Evolutionary conservation across 2,329 filamentous ascomycete genomes (phyloP).

Genomic region (Juglanconis oblonga): DNA sequence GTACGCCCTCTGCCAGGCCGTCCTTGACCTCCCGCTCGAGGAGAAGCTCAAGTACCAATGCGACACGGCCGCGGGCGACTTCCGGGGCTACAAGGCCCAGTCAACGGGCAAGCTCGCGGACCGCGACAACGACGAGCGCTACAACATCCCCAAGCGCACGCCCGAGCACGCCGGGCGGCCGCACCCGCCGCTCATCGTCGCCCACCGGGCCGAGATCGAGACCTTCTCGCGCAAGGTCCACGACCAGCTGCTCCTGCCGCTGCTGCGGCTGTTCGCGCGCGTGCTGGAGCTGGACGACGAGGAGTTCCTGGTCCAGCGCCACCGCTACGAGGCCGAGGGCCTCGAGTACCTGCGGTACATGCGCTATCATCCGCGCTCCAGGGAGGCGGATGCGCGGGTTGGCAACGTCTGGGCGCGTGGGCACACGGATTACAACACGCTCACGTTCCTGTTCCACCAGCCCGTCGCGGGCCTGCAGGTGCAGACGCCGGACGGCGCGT

Average conservation of each 20-base stretch:
- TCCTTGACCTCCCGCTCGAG: constrained; percentile 14
- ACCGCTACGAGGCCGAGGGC: constrained; percentile 25
- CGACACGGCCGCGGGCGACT: constrained; percentile 27
- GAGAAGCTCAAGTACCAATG: constrained; percentile 22
- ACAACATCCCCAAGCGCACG: constrained; percentile 27
- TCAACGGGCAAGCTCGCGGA: constrained; percentile 21
- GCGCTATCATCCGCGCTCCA: constrained; percentile 25
- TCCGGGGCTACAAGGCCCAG: constrained; percentile 26
- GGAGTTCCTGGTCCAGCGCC: constrained; percentile 24
- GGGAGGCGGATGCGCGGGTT: constrained; percentile 19
- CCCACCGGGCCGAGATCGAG: constrained; percentile 27
- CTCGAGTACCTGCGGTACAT: constrained; percentile 28
- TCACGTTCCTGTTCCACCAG: constrained; percentile 54
- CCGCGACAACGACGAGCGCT: constrained; percentile 24
- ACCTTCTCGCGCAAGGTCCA: constrained; percentile 20
- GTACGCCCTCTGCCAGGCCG: constrained; percentile 13
- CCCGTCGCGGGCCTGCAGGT: constrained; percentile 53
- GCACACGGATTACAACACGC: constrained; percentile 28
- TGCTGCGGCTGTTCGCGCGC: constrained; percentile 19
- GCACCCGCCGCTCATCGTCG: constrained; percentile 23
- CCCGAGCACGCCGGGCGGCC: constrained; percentile 19
- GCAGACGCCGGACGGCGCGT: constrained; percentile 35
- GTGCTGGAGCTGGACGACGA: constrained; percentile 27
- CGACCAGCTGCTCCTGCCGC: constrained; percentile 21
- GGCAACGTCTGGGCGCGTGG: constrained; percentile 25